These are phyloP conservation scores for Cnidoscolus chayamansa DNA, from an alignment of 441 rosid species.

Conservation along the genomic window DNA sequence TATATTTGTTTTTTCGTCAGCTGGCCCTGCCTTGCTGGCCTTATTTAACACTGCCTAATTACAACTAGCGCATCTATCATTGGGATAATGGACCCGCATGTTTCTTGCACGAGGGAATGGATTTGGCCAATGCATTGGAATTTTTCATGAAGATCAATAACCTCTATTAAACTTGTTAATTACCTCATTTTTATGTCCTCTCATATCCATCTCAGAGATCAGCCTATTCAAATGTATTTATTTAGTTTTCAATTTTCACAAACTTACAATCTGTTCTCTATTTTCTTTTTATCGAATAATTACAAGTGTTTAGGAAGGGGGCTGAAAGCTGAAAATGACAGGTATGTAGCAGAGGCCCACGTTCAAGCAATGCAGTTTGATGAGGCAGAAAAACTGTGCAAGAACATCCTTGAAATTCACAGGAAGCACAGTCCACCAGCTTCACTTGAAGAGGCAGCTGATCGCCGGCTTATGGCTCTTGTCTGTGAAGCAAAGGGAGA, in stretches of 20 bases:
- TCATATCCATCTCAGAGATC: not conserved
- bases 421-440: conserved; percentile 75
- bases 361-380: conserved; percentile 95
- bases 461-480: conserved; percentile 81
- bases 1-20: too few species aligned
- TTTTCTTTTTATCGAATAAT: not conserved
- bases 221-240: not conserved
- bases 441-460: conserved; percentile 84
- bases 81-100: conserved; percentile 2
- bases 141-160: not conserved
- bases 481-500: conserved; percentile 91
- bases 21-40: not conserved
- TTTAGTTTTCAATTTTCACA: not conserved
- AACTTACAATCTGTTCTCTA: not conserved
- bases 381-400: conserved; percentile 79
- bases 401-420: conserved; percentile 81
- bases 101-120: not conserved
- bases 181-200: too few species aligned
- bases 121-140: conserved; percentile 1
- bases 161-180: not conserved
- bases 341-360: conserved; percentile 90
- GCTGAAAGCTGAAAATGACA: conserved; percentile 24
- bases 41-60: not conserved
- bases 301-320: too few species aligned
- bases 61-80: not conserved